Conservation (phyloP, 352 stramenopile species). For the Aphanomyces euteiches region DNA sequence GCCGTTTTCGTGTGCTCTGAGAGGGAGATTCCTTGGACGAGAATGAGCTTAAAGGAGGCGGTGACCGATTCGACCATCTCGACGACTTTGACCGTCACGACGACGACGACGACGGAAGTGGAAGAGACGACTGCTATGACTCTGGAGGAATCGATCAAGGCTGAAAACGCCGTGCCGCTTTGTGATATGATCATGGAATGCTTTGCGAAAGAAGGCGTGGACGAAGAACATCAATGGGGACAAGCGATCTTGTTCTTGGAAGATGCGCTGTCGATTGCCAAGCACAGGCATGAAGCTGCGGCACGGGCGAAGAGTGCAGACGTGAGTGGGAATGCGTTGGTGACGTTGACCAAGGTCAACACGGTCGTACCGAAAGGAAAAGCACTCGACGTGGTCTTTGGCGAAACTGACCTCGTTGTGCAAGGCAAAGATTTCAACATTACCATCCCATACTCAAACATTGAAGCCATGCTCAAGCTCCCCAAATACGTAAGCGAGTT, state of each 20-base stretch:
- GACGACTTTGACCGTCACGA: not conserved
- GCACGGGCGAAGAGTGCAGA: conserved; percentile 4
- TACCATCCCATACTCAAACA: conserved; percentile 19
- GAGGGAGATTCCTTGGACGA: too few relatives aligned
- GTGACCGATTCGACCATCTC: too few relatives aligned
- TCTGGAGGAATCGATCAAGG: conserved; percentile 1
- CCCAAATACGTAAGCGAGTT: conserved; percentile 1
- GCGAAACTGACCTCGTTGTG: conserved; percentile 19
- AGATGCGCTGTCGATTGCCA: conserved; percentile 11
- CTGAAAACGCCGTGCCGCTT: conserved; percentile 2
- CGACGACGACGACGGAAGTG: not conserved
- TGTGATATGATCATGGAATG: conserved; percentile 5
- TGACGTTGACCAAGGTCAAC: conserved; percentile 16
- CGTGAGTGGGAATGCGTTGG: conserved; percentile 4
- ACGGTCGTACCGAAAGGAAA: conserved; percentile 27
- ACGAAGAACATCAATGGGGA: conserved; percentile 13
- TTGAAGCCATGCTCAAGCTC: conserved; percentile 27
- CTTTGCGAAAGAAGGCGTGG: conserved; percentile 1
- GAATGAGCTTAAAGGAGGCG: too few relatives aligned
- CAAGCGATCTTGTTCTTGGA: conserved; percentile 22
- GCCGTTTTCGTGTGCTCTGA: too few relatives aligned
- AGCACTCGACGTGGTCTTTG: conserved; percentile 25
- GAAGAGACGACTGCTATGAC: not conserved
- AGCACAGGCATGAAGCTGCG: conserved; percentile 20
- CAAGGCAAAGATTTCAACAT: conserved; percentile 27